Percentiles rank a stretch among this genome's conserved stretches.
These are phyloP conservation scores for Flaveria linearis DNA, from an alignment of 129 eudicot genomes.

Conservation along the genomic window DNA sequence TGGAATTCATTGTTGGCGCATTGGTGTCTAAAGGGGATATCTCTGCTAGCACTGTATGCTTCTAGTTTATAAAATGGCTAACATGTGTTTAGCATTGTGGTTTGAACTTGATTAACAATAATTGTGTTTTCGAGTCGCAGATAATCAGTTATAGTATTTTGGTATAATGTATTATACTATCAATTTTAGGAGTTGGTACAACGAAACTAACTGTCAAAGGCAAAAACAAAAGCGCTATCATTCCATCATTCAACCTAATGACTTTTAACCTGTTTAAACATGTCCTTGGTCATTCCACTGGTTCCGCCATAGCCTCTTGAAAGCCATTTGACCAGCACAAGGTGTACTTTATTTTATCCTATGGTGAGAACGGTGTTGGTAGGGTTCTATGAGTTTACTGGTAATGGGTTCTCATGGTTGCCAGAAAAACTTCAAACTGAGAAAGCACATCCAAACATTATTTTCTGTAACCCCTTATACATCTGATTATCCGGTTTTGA, in stretches of 20 bases:
- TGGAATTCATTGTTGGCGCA: conserved; percentile 77
- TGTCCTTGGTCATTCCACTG: neutral
- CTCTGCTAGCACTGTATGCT: conserved; percentile 62
- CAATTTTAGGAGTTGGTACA: neutral
- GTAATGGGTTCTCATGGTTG: too few relatives aligned
- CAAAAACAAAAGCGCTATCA: neutral
- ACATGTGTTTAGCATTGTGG: neutral
- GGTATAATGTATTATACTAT: neutral
- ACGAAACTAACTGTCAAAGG: neutral
- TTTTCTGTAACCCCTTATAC: neutral
- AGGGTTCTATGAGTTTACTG: too few relatives aligned
- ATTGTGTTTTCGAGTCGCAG: neutral
- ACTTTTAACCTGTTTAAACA: too few relatives aligned
- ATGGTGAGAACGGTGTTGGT: too few relatives aligned
- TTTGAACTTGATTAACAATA: neutral
- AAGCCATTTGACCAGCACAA: too few relatives aligned
- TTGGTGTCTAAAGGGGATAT: conserved; percentile 91
- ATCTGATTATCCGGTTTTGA: neutral
- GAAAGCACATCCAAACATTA: neutral
- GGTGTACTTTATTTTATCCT: too few relatives aligned
- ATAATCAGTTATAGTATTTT: neutral
- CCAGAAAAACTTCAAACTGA: neutral
- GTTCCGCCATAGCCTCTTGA: too few relatives aligned
- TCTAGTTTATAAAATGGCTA: neutral
- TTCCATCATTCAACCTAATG: too few relatives aligned